These are phyloP conservation scores for Sclerotinia sclerotiorum DNA, from an alignment of 2,329 filamentous ascomycete genomes.

Conservation along the genomic window DNA sequence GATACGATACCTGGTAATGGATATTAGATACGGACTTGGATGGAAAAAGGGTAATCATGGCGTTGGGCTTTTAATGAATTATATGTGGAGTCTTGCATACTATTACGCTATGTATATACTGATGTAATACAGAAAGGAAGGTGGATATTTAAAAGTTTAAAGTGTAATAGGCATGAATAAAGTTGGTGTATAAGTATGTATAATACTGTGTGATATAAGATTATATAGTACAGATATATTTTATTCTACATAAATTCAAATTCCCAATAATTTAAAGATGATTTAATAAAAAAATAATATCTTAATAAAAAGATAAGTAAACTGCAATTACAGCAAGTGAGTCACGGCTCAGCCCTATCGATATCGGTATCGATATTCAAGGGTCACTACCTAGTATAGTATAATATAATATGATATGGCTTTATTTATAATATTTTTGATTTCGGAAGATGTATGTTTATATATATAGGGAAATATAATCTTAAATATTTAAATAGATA, in stretches of 20 bases:
- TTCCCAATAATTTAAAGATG: too few relatives aligned
- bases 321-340: too few relatives aligned
- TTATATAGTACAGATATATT: neutral
- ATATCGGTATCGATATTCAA: neutral
- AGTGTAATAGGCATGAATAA: neutral
- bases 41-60: neutral
- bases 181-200: neutral
- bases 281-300: too few relatives aligned
- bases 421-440: too few relatives aligned
- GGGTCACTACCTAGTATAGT: too few relatives aligned
- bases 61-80: neutral
- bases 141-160: neutral
- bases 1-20: neutral
- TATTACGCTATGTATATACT: neutral
- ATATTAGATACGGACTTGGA: neutral
- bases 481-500: too few relatives aligned
- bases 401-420: too few relatives aligned
- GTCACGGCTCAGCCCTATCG: neutral
- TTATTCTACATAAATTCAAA: too few relatives aligned
- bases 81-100: neutral
- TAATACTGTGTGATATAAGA: fast-evolving
- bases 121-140: too few relatives aligned
- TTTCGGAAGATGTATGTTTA: too few relatives aligned
- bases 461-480: too few relatives aligned
- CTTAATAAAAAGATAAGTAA: too few relatives aligned